Conservation (phyloP, 495 filamentous ascomycete species). For the Penicillium parvum region DNA sequence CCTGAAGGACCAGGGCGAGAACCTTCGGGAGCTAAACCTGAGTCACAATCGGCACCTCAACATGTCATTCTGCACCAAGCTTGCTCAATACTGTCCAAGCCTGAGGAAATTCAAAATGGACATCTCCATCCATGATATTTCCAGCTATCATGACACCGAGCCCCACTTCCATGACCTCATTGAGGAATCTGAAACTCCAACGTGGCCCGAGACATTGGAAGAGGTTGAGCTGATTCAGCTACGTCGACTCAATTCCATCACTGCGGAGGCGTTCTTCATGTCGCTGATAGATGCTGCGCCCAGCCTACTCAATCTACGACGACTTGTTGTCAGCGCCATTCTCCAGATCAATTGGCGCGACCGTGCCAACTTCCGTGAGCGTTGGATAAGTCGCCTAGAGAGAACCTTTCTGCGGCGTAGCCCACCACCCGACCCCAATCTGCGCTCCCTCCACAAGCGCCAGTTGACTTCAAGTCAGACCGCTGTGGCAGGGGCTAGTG, state of each 20-base stretch:
- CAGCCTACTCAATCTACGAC: conserved; percentile 57
- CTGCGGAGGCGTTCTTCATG: conserved; percentile 69
- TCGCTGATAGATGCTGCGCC: conserved; percentile 67
- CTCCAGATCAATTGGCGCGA: conserved; percentile 74
- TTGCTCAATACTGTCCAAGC: conserved; percentile 59
- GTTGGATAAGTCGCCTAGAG: conserved; percentile 62
- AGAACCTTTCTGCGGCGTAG: conserved; percentile 59
- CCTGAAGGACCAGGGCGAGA: conserved; percentile 56
- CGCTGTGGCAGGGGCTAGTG: neutral
- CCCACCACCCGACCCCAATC: conserved; percentile 43
- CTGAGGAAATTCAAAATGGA: conserved; percentile 70
- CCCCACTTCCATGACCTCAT: conserved; percentile 67
- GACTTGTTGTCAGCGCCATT: conserved; percentile 65
- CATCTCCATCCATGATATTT: conserved; percentile 59
- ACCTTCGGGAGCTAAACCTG: conserved; percentile 60
- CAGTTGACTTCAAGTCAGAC: conserved; percentile 1
- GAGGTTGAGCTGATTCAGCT: conserved; percentile 69
- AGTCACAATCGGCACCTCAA: conserved; percentile 74
- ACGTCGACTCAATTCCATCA: conserved; percentile 59
- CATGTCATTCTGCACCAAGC: conserved; percentile 59
- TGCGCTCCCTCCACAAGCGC: conserved; percentile 22
- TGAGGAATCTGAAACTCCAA: conserved; percentile 53
- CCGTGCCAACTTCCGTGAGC: conserved; percentile 65
- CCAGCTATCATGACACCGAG: conserved; percentile 60
- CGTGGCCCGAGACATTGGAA: conserved; percentile 68